Percentiles rank a stretch among this genome's conserved stretches.
phyloP scores from a whole-genome alignment of 1,139 yeast genomes.

The Nakaseomyces nivariensis region DNA sequence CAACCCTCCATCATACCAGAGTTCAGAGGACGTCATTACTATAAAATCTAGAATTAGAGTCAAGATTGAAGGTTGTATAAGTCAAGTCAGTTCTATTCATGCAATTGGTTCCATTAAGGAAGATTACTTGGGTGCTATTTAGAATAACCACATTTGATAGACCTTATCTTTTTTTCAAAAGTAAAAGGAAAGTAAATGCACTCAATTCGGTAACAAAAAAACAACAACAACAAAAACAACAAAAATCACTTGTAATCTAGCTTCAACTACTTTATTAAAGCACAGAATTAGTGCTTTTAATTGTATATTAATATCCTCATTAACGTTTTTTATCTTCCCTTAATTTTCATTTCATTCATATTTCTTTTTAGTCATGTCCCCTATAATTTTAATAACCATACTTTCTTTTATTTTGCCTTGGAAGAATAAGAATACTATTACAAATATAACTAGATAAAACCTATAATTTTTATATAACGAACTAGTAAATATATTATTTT shows the following conservation, averaged over 20 bases:
- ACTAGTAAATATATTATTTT: too few species aligned
- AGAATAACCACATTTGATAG: slow-evolving; percentile 6
- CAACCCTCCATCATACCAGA: slow-evolving; percentile 96
- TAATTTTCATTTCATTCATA: neutral
- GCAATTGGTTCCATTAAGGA: slow-evolving; percentile 97
- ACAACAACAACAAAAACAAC: neutral
- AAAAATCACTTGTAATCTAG: too few species aligned
- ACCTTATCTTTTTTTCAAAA: too few species aligned
- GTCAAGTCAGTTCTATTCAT: slow-evolving; percentile 93
- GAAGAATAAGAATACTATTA: too few species aligned
- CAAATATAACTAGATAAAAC: neutral
- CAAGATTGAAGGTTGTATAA: slow-evolving; percentile 93
- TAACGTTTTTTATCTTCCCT: neutral
- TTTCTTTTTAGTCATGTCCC: neutral
- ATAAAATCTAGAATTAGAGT: slow-evolving; percentile 90
- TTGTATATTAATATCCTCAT: neutral
- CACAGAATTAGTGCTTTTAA: too few species aligned
- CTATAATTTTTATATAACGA: neutral
- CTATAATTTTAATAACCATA: neutral
- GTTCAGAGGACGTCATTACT: slow-evolving; percentile 90
- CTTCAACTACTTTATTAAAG: neutral
- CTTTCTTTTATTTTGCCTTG: too few species aligned
- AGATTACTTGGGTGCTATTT: slow-evolving; percentile 84
- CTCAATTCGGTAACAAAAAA: neutral
- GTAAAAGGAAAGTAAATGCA: too few species aligned